Evolutionary conservation across 2,329 filamentous ascomycete species (phyloP).

Genomic region (Curvularia eragrostidis): DNA sequence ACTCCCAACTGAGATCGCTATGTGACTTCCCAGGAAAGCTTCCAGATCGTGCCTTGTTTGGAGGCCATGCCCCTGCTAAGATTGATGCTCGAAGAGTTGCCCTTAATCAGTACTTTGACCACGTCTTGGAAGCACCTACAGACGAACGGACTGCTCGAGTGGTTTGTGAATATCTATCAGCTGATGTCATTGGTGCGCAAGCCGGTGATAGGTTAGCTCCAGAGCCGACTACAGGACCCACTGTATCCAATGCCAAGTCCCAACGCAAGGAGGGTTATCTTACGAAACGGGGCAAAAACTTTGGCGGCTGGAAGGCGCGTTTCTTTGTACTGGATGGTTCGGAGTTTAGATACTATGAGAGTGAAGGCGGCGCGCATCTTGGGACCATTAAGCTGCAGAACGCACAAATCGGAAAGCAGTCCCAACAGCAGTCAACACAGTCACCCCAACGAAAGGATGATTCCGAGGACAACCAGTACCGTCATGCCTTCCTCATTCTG

Average conservation of each 20-base stretch:
- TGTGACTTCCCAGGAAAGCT: conserved; percentile 75
- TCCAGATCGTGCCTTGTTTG: conserved; percentile 86
- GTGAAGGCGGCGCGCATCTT: conserved; percentile 85
- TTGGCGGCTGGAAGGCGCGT: conserved; percentile 95
- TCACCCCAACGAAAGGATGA: conserved; percentile 71
- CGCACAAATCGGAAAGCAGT: conserved; percentile 94
- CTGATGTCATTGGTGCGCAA: conserved; percentile 67
- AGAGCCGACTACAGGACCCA: conserved; percentile 58
- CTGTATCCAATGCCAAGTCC: conserved; percentile 55
- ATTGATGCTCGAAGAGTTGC: conserved; percentile 84
- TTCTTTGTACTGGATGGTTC: conserved; percentile 74
- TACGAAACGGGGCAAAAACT: conserved; percentile 97
- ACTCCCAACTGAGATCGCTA: conserved; percentile 78
- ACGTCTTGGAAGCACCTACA: conserved; percentile 81
- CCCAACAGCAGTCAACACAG: conserved; percentile 64
- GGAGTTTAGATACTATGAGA: conserved; percentile 87
- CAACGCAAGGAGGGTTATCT: conserved; percentile 86
- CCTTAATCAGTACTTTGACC: conserved; percentile 84
- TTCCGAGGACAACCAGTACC: conserved; percentile 90
- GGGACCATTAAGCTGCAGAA: conserved; percentile 91
- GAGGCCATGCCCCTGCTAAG: conserved; percentile 89
- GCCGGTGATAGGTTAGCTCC: conserved; percentile 61
- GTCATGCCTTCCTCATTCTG: conserved; percentile 92
- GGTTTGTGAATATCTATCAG: conserved; percentile 85
- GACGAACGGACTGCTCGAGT: conserved; percentile 78